Evolutionary conservation across 2,329 filamentous ascomycete genomes (phyloP), one percentile per base, ranked within the genome.

Genomic region (Cordyceps militaris): DNA sequence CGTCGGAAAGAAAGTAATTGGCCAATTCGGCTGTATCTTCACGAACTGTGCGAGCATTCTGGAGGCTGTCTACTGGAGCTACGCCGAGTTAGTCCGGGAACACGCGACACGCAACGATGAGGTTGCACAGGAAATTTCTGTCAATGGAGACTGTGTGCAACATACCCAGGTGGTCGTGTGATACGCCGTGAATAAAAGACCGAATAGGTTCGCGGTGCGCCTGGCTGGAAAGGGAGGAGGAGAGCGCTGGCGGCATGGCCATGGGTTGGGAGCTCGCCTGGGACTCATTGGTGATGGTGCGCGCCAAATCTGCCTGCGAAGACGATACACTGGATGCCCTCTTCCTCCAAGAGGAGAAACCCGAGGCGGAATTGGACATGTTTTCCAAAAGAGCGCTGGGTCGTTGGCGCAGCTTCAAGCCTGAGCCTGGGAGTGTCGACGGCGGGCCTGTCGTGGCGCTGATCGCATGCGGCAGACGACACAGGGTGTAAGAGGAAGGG

Each of bases 11-110:
- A 51, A 90, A 86, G 69, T 92, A 91, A 19, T 84, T 90, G 44
- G 91, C 91, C 58, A 96, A 79, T 72, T 96, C 90, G 53, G 91
- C 89, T 2, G 91, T 95, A 68, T 94, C 87, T 72, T 94, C 87
- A 62, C 91, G 87, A 42, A 96, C 87, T 63, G 85, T 88, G 59
- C 86, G 84, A 34, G 89, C 88, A 70, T 89, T 89, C 64, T 89
- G 83, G 19, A 84, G 81, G 64, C 83, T 87, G 67, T 93, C 88
- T 72, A 82, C 68, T 19, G 79, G 78, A 40, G 74, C 79, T 82
- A 62, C 8, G n/a, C 9, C 32, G 23, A 6, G 49, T 58, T 48
- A 58, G 56, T n/a, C 30, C 30, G 24, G n/a, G 13, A 5, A 36
- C 36, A 21, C 19, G 10, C n/a, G 34, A n/a, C 36, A 43, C 13